Base-by-base conservation (phyloP, 169 alveolate genomes). In the Eimeria sp. region DNA sequence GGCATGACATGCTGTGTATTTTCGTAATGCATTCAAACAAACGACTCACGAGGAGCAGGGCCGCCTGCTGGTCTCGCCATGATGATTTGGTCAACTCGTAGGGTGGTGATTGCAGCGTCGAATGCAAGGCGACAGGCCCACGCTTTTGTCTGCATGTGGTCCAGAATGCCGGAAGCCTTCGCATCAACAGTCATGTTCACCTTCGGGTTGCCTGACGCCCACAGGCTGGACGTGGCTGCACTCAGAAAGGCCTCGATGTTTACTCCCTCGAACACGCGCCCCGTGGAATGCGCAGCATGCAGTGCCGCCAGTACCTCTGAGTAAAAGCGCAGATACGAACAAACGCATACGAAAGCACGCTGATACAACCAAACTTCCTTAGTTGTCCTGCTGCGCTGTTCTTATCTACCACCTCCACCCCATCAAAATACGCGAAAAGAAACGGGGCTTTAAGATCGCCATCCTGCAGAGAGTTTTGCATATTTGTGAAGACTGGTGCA, bases 61-160 rank as follows among this genome's bases (percentile, higher is more conserved):
- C 99, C 99, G 49, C 99, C 99, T 27, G 99, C 99, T 25, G 99
- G 99, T 96, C 99, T 99, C 84, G 99, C 99, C 99, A 99, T 98
- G 94, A 99, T 99, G 87, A 99, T 98, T 97, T 99, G 99, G 97
- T 99, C 99, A 54, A 99, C 99, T 95, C 99, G 98, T 11, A 99
- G 98, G 70, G 99, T 98, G 14, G 99, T 99, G 95, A 99, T 97
- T 9, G 99, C 99, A 25, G 99, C 99, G 95, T 99, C 99, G 78
- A 98, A 97, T 54, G 99, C 99, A 58, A 99, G 98, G 87, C 98
- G 99, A 92, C 99, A 98, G 43, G 99, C 99, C 99, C 99, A 99
- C 94, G 97, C 96, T 97, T 99, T 99, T 76, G 99, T 98, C 95
- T 98, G 98, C 96, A 98, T 96, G 97, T 99, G 99, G 97, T 99